Conservation (phyloP, 1,284 basidiomycete genomes). For the Pascua guehoae region DNA sequence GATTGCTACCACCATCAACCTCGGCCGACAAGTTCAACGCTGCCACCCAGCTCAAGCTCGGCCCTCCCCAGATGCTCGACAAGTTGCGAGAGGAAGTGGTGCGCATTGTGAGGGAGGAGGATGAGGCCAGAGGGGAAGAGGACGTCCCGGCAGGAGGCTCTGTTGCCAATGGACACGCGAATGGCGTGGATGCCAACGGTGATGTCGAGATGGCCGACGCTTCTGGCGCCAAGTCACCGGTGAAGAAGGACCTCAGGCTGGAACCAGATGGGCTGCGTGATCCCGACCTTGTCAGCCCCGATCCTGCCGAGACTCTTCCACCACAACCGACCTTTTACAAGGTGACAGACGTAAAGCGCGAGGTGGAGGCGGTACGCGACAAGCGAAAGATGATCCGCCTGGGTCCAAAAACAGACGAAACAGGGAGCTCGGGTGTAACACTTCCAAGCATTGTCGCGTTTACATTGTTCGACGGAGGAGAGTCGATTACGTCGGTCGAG, state of each 20-base stretch:
- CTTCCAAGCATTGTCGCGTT: slow-evolving; percentile 89
- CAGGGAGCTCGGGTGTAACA: slow-evolving; percentile 19
- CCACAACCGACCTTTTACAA: slow-evolving; percentile 59
- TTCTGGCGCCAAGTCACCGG: slow-evolving; percentile 12
- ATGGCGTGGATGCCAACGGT: slow-evolving; percentile 52
- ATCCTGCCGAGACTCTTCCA: slow-evolving; percentile 35
- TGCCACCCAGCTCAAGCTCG: slow-evolving; percentile 74
- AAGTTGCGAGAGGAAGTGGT: slow-evolving; percentile 75
- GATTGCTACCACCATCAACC: slow-evolving; percentile 59
- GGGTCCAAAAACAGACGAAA: slow-evolving; percentile 56
- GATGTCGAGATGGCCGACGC: slow-evolving; percentile 38
- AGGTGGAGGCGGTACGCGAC: slow-evolving; percentile 86
- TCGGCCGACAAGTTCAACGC: slow-evolving; percentile 70
- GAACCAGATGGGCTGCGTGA: slow-evolving; percentile 28
- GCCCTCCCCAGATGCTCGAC: slow-evolving; percentile 69
- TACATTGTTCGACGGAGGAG: slow-evolving; percentile 83
- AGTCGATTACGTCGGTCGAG: slow-evolving; percentile 82
- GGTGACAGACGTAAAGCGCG: slow-evolving; percentile 81
- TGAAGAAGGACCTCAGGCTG: slow-evolving; percentile 29
- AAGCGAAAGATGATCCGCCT: slow-evolving; percentile 82
- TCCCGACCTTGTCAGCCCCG: slow-evolving; percentile 34
- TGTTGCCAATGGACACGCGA: slow-evolving; percentile 58
- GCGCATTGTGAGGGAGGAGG: slow-evolving; percentile 54
- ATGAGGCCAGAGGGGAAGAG: slow-evolving; percentile 28
- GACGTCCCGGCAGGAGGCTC: slow-evolving; percentile 11